Evolutionary conservation across 2,329 filamentous ascomycete species (phyloP).

Genomic region (Fusarium subtropicale): DNA sequence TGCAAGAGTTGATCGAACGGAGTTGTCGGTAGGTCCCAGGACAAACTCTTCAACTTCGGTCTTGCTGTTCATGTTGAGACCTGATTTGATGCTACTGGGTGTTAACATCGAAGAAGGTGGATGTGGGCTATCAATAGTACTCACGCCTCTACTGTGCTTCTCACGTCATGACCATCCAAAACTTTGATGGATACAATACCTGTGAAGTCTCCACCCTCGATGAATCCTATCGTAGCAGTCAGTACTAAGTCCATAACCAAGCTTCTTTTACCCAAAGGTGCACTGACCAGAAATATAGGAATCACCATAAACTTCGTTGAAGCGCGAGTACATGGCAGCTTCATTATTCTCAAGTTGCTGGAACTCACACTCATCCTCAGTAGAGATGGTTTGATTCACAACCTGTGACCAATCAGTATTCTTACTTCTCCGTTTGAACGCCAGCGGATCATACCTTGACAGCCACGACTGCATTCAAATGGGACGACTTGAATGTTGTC

Average conservation of each 20-base stretch:
- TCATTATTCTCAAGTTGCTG: neutral
- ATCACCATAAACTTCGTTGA: neutral
- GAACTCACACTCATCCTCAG: neutral
- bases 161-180: neutral
- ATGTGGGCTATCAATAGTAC: neutral
- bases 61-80: neutral
- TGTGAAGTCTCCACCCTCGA: neutral
- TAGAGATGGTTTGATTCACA: neutral
- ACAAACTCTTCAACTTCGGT: neutral
- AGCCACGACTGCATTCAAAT: neutral
- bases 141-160: neutral
- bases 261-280: too few relatives aligned
- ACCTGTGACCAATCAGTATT: neutral
- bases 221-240: neutral
- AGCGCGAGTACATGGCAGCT: neutral
- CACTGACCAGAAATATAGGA: neutral
- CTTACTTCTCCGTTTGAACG: neutral
- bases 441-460: neutral
- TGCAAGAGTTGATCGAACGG: neutral
- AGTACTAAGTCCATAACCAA: too few relatives aligned
- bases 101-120: rapidly evolving
- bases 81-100: neutral
- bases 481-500: neutral
- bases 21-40: neutral
- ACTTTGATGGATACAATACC: constrained; percentile 4